Evolutionary conservation across 768 basidiomycete genomes (phyloP), one percentile per base, ranked within the genome.

Genomic region (Leccinum disarticulatum): DNA sequence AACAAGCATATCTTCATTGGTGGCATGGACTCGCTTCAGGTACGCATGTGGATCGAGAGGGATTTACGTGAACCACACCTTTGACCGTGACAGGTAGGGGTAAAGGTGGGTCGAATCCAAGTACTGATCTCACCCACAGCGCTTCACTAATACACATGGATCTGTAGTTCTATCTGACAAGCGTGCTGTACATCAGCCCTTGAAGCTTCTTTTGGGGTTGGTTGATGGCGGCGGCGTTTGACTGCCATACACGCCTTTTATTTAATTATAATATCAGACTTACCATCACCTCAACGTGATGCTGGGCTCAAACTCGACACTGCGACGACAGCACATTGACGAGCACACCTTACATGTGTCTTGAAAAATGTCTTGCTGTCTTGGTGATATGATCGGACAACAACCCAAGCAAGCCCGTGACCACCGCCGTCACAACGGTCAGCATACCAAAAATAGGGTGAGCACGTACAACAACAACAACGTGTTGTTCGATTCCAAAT

Each of bases 181-280:
- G 38, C 25, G 11, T 30, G n/a, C 31, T 5, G 31, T 28, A 15
- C 19, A 49, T 52, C 57, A 65, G n/a, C 30, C 31, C 50, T 43
- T 52, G 48, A 61, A 27, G 25, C 58, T 61, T 65, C 55, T 52
- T 54, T 56, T 57, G 59, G 57, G 35, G 41, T 35, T 55, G 43
- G 30, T 41, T 68, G 31, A 68, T 56, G 41, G 41, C 41, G 56
- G 63, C 58, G 46, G 48, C 43, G 51, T 14, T 33, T 4, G 25
- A 47, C 36, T 35, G 27, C 28, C 54, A 27, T 49, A 50, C 57
- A 43, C 33, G 41, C 17, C 38, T 4, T 41, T 11, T 19, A 43
- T 57, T 48, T 48, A 48, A 48, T 28, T 36, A 17, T 19, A 49
- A 36, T 17, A 51, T 50, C 35, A 31, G 19, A 5, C 54, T 52